Evolutionary conservation across 179 eudicot species (phyloP).

Genomic region (Carnegiea gigantea): DNA sequence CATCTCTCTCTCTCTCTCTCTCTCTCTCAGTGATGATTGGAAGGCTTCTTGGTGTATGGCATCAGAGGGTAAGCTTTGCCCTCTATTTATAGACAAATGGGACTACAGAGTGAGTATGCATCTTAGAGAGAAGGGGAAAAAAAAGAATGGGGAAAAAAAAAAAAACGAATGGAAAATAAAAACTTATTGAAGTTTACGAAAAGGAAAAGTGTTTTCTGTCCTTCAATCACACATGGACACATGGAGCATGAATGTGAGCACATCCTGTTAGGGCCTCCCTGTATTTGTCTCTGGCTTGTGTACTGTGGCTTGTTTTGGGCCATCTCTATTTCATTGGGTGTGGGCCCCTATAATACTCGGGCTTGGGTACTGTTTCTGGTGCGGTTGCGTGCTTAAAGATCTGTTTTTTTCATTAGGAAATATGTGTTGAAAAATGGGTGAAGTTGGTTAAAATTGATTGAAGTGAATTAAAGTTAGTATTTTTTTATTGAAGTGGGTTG

Average conservation of each 20-base stretch:
- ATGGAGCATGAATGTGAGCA: conserved; percentile 2
- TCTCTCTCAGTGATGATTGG: neutral
- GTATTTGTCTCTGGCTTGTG: neutral
- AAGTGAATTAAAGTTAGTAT: too few relatives aligned
- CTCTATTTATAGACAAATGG: neutral
- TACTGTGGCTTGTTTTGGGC: neutral
- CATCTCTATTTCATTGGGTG: neutral
- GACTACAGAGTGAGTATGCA: neutral
- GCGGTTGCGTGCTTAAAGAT: neutral
- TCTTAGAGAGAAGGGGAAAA: neutral
- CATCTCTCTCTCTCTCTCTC: conserved; percentile 13
- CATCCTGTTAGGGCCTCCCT: conserved; percentile 1
- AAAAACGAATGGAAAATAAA: neutral
- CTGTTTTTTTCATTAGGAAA: too few relatives aligned
- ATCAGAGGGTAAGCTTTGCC: neutral
- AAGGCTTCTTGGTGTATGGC: neutral
- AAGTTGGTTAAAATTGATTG: too few relatives aligned
- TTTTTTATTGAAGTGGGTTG: too few relatives aligned
- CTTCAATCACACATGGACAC: neutral
- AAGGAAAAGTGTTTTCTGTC: neutral
- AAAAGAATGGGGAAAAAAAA: neutral
- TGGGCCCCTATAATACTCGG: neutral
- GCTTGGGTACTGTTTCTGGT: neutral
- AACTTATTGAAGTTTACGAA: neutral
- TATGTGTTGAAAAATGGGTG: too few relatives aligned